Percentiles rank a stretch among this genome's conserved stretches.
These are phyloP conservation scores for Cronartium quercuum DNA, from an alignment of 1,284 basidiomycete genomes.

Conservation along the genomic window DNA sequence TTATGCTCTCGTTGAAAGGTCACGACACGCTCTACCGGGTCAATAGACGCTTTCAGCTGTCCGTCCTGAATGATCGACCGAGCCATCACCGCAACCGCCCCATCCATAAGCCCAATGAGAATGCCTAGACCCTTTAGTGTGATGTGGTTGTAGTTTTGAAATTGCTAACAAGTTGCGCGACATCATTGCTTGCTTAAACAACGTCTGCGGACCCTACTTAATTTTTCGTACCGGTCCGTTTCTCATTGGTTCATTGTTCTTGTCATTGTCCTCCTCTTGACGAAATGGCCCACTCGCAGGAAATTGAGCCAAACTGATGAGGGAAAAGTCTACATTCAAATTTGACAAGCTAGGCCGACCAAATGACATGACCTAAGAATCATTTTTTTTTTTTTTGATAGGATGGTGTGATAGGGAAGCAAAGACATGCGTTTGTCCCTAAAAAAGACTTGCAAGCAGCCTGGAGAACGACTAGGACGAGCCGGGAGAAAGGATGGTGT, in stretches of 20 bases:
- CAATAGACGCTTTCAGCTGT: conserved; percentile 78
- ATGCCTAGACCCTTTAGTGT: conserved; percentile 43
- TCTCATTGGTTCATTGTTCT: conserved; percentile 53
- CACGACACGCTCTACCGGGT: conserved; percentile 85
- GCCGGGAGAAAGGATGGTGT: conserved; percentile 95
- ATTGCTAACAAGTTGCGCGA: conserved; percentile 95
- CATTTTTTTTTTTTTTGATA: conserved; percentile 96
- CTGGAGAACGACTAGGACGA: conserved; percentile 88
- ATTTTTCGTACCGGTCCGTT: conserved; percentile 53
- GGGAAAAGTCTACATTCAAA: conserved; percentile 80
- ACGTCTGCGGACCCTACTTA: conserved; percentile 78
- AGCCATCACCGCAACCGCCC: conserved; percentile 87
- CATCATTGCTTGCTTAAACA: conserved; percentile 95
- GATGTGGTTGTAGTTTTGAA: conserved; percentile 57
- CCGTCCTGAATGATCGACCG: conserved; percentile 95
- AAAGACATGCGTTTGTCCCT: conserved; percentile 81
- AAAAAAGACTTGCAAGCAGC: conserved; percentile 78
- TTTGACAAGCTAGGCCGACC: conserved; percentile 75
- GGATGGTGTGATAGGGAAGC: conserved; percentile 75
- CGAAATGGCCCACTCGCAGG: conserved; percentile 59
- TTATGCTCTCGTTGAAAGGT: conserved; percentile 68
- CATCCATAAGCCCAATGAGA: conserved; percentile 45
- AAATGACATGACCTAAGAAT: conserved; percentile 93
- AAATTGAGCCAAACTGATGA: conserved; percentile 87
- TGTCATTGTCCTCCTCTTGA: conserved; percentile 53